Percentiles rank a stretch among this genome's conserved stretches.
Evolutionary conservation across 768 basidiomycete genomes (phyloP).

Genomic region (Hortiboletus flavorubellus): DNA sequence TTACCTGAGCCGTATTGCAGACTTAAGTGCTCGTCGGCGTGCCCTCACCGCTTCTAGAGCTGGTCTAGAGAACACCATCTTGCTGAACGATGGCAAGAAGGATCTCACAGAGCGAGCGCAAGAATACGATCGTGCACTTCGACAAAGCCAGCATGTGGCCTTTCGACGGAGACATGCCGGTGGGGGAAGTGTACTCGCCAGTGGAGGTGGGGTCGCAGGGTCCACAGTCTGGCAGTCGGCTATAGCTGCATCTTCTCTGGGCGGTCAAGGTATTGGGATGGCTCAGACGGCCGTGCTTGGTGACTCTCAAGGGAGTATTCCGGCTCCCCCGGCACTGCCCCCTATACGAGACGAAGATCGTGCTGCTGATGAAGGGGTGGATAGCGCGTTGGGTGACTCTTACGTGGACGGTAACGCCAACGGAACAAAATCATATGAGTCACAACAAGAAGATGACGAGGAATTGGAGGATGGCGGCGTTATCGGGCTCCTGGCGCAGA

Average conservation of each 20-base stretch:
- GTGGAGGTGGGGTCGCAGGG: constrained; percentile 46
- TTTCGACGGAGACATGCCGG: constrained; percentile 37
- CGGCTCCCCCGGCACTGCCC: constrained; percentile 6
- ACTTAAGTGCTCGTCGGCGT: constrained; percentile 51
- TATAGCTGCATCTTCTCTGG: constrained; percentile 42
- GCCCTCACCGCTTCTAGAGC: constrained; percentile 26
- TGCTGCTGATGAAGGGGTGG: constrained; percentile 52
- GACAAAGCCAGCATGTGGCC: constrained; percentile 62
- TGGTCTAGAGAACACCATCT: constrained; percentile 26
- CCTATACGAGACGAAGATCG: constrained; percentile 46
- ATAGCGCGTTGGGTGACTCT: constrained; percentile 58
- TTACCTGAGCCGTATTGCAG: constrained; percentile 82
- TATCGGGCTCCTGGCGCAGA: constrained; percentile 80
- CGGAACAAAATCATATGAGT: constrained; percentile 35
- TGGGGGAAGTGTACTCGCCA: constrained; percentile 29
- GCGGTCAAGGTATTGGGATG: constrained; percentile 41
- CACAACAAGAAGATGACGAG: constrained; percentile 57
- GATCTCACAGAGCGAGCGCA: constrained; percentile 53
- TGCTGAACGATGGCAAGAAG: constrained; percentile 34
- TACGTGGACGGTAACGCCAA: constrained; percentile 67
- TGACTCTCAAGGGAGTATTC: constrained; percentile 65
- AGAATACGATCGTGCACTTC: constrained; percentile 72
- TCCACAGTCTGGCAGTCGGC: constrained; percentile 47
- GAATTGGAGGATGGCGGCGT: constrained; percentile 77
- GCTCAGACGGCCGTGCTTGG: constrained; percentile 73